These are phyloP conservation scores for Hymenoscyphus linearis DNA, from an alignment of 2,329 filamentous ascomycete genomes.

Conservation along the genomic window DNA sequence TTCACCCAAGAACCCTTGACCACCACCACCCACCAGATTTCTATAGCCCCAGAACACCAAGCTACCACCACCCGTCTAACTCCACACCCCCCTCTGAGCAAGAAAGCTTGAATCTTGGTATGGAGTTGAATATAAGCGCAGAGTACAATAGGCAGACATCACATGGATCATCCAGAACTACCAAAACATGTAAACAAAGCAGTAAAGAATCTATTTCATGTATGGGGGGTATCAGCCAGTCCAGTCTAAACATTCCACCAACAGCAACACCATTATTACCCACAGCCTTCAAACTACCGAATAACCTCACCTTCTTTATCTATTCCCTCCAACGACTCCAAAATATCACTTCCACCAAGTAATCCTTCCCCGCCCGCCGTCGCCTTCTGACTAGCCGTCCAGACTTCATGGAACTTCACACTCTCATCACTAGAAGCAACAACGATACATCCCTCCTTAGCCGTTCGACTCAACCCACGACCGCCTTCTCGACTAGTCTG, in stretches of 20 bases:
- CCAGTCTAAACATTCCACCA: neutral
- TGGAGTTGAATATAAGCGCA: too few relatives aligned
- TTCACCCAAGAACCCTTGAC: too few relatives aligned
- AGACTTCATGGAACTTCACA: conserved; percentile 94
- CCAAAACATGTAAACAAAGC: neutral
- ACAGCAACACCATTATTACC: neutral
- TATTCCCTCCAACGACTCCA: conserved; percentile 76
- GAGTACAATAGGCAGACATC: too few relatives aligned
- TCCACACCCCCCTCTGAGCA: too few relatives aligned
- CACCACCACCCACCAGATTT: too few relatives aligned
- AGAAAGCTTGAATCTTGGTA: too few relatives aligned
- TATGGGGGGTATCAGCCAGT: conserved; percentile 4
- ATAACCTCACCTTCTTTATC: conserved; percentile 69
- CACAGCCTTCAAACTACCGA: conserved; percentile 44
- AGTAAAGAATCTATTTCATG: neutral
- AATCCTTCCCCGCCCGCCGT: conserved; percentile 51
- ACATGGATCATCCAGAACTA: too few relatives aligned
- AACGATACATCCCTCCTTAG: conserved; percentile 76
- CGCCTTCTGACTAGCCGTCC: conserved; percentile 59
- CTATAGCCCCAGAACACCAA: too few relatives aligned
- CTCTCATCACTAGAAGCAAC: conserved; percentile 88
- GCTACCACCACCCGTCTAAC: too few relatives aligned
- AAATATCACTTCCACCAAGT: conserved; percentile 77
- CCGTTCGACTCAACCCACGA: conserved; percentile 49
- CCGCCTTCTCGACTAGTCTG: conserved; percentile 41